A percentile compares a stretch with the other conserved stretches of the same genome.
Conservation (phyloP, 2,329 filamentous ascomycete species). For the Colletotrichum viniferum region DNA sequence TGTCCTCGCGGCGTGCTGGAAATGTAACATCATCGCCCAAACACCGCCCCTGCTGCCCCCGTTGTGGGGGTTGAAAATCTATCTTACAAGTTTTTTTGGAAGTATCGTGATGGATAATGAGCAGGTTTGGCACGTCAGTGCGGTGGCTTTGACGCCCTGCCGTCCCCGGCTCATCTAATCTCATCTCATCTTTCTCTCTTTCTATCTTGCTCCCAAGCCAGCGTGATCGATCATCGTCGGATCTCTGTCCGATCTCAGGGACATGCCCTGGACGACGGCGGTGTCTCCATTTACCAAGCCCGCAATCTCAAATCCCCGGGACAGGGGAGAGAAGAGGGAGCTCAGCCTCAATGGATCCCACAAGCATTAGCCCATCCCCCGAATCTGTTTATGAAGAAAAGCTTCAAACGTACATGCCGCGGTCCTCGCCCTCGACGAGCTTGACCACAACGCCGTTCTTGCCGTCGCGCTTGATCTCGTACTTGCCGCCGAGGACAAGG, state of each 20-base stretch:
- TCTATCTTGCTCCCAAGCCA: not conserved
- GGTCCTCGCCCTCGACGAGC: conserved; percentile 46
- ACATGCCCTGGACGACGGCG: not conserved
- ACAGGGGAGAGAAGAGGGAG: not conserved
- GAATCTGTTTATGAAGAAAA: not conserved
- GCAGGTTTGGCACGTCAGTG: not conserved
- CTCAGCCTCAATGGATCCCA: not conserved
- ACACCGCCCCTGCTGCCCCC: not conserved
- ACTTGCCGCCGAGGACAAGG: conserved; percentile 82
- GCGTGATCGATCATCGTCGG: not conserved
- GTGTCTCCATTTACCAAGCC: not conserved
- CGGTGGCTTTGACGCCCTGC: not conserved
- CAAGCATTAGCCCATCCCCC: not conserved
- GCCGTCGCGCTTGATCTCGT: conserved; percentile 60
- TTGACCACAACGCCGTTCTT: conserved; percentile 45
- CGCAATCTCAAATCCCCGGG: not conserved
- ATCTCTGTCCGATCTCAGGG: not conserved
- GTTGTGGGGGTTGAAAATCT: not conserved
- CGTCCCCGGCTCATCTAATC: not conserved
- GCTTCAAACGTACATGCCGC: not conserved
- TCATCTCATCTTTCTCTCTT: not conserved
- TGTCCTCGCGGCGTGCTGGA: not conserved
- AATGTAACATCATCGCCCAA: not conserved
- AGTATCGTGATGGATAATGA: not conserved
- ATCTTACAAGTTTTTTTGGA: not conserved